A percentile compares a stretch with the other conserved stretches of the same genome.
Conservation (phyloP, 768 basidiomycete species). For the Mycena galopus region DNA sequence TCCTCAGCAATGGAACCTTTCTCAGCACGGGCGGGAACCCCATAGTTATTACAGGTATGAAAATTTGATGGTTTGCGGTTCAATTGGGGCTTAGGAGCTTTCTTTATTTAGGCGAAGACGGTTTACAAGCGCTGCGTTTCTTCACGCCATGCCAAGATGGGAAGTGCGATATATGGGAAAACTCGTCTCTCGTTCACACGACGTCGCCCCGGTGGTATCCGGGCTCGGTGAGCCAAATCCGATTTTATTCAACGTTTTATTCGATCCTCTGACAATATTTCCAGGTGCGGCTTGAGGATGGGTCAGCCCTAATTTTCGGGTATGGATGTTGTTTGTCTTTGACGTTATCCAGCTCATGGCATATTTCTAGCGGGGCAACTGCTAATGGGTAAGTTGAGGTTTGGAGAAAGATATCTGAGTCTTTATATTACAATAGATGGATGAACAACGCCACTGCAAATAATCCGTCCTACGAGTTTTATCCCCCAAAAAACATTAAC, state of each 20-base stretch:
- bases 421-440: conserved; percentile 50
- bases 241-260: neutral
- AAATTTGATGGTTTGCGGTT: neutral
- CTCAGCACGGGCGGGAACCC: conserved; percentile 39
- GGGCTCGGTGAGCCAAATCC: conserved; percentile 43
- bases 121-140: conserved; percentile 52
- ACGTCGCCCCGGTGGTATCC: conserved; percentile 57
- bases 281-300: conserved; percentile 35
- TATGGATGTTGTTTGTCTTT: conserved; percentile 20
- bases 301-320: conserved; percentile 37
- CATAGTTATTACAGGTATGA: conserved; percentile 26
- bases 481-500: conserved; percentile 53
- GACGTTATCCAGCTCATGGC: conserved; percentile 55
- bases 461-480: conserved; percentile 65
- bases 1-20: conserved; percentile 57
- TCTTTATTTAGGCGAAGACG: conserved; percentile 35
- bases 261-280: conserved; percentile 13
- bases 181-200: conserved; percentile 47
- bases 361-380: conserved; percentile 41
- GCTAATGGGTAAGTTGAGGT: conserved; percentile 20
- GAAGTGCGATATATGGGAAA: conserved; percentile 51
- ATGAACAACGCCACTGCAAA: conserved; percentile 46
- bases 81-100: conserved; percentile 5
- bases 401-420: conserved; percentile 14
- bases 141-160: conserved; percentile 54